Evolutionary conservation across 306 rosid genomes (phyloP), one percentile per base, ranked within the genome.

Genomic region (Herpetospermum pedunculosum): DNA sequence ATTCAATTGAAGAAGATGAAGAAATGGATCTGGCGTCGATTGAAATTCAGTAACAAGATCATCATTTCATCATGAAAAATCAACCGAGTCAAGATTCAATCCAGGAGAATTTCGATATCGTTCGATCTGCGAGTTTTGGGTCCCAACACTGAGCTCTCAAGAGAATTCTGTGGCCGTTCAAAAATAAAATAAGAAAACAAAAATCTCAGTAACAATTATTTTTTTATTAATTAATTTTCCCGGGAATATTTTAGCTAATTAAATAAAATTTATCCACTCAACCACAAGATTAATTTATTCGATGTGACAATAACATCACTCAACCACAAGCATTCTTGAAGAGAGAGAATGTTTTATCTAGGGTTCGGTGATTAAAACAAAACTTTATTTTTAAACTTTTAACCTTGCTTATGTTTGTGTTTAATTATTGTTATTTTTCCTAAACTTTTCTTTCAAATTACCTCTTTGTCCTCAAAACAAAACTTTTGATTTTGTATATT

Each of bases 111-210:
- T 67, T 25, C 52, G 30, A 41, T 5, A 41, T 67, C 53, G 73
- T 67, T 41, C 73, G 73, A 67, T 67, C 73, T 67, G 19, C 50
- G 53, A 67, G 12, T 41, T 65, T 21, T 15, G 52, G 72, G 52
- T 67, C 72, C 50, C 50, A 65, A 9, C 50, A 26, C n/a, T 23
- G 8, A 65, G 9, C 47, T 62, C 48, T 10, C 21, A 67, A 64
- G n/a, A 64, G n/a, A 64, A 64, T 64, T 37, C 2, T 41, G 28
- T 25, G 52, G 35, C 37, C 37, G 53, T 7, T 28, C 6, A 21
- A 67, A 59, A 41, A 23, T 37, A 19, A 16, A 32, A 44, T 48
- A 16, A 18, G 12, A 9, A 18, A 8, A n/a, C 8, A 60, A 12
- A 64, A 64, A 64, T 64, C 49, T 64, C 32, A 19, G 29, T 19